Evolutionary conservation across 441 rosid genomes (phyloP).

Genomic region (Euphorbia schlechtendalii): DNA sequence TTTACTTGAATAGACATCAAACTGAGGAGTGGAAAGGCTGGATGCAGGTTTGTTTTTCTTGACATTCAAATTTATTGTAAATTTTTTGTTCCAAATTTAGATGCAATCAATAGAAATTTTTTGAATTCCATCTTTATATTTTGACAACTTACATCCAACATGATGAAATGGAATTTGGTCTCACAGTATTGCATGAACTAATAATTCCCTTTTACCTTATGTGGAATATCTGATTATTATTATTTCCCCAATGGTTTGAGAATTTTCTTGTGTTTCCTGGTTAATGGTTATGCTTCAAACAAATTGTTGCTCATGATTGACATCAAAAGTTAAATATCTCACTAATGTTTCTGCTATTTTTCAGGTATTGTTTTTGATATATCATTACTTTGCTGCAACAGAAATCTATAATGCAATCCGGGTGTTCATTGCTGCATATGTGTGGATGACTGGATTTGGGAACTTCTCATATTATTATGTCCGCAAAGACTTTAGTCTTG

Average conservation of each 20-base stretch:
- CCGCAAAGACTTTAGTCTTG: constrained; percentile 89
- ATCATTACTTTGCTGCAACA: constrained; percentile 96
- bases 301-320: constrained; percentile 11
- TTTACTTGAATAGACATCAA: constrained; percentile 91
- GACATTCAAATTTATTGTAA: neutral
- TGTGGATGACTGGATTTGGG: constrained; percentile 99
- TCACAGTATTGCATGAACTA: neutral
- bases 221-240: neutral
- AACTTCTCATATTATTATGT: constrained; percentile 96
- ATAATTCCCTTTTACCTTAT: neutral
- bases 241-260: neutral
- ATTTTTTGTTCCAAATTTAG: no score
- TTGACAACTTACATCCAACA: constrained; percentile 7
- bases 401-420: constrained; percentile 96
- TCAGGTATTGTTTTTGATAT: constrained; percentile 92
- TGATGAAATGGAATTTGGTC: neutral
- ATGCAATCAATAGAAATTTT: constrained; percentile 8
- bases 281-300: constrained; percentile 13
- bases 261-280: constrained; percentile 3
- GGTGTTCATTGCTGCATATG: constrained; percentile 93
- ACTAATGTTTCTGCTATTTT: constrained; percentile 21
- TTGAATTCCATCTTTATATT: neutral
- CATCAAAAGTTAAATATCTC: constrained; percentile 7
- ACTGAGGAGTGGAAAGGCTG: constrained; percentile 99
- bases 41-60: constrained; percentile 84